Conservation (phyloP, 345 rosid genomes). For the Camelina sativa region DNA sequence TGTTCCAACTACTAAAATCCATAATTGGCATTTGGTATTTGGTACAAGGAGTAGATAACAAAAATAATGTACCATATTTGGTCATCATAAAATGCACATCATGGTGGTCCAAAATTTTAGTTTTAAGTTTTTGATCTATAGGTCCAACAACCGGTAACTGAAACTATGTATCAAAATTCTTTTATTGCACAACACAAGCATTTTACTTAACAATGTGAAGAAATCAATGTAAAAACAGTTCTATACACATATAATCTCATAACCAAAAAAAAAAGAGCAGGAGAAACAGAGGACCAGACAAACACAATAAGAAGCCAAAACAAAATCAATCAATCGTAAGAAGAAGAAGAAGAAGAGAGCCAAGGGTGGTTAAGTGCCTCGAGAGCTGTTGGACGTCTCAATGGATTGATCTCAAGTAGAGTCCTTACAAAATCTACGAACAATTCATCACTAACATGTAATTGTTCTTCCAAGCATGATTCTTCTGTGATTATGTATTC, state of each 20-base stretch:
- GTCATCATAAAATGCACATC: constrained; percentile 10
- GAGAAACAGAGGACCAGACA: constrained; percentile 24
- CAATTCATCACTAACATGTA: constrained; percentile 57
- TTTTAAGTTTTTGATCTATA: constrained; percentile 1
- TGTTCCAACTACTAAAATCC: constrained; percentile 31
- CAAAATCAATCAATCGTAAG: constrained; percentile 28
- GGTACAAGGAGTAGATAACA: constrained; percentile 23
- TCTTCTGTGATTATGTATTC: constrained; percentile 81
- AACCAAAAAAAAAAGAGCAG: neutral
- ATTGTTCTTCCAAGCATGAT: constrained; percentile 64
- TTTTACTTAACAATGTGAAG: constrained; percentile 32
- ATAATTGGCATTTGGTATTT: constrained; percentile 33
- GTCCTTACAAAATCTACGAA: constrained; percentile 66
- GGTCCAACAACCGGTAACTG: neutral
- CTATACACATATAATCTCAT: constrained; percentile 34
- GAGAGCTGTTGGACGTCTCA: constrained; percentile 74
- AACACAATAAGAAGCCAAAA: constrained; percentile 24
- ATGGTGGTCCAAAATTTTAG: constrained; percentile 20
- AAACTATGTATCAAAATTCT: neutral
- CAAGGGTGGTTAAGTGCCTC: constrained; percentile 92
- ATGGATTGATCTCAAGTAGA: constrained; percentile 82
- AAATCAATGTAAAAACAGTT: constrained; percentile 21
- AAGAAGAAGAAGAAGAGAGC: constrained; percentile 58
- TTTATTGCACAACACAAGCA: neutral
- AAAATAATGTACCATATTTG: constrained; percentile 17